Evolutionary conservation across 2,329 filamentous ascomycete genomes (phyloP).

Genomic region (Elsinoe ampelina): DNA sequence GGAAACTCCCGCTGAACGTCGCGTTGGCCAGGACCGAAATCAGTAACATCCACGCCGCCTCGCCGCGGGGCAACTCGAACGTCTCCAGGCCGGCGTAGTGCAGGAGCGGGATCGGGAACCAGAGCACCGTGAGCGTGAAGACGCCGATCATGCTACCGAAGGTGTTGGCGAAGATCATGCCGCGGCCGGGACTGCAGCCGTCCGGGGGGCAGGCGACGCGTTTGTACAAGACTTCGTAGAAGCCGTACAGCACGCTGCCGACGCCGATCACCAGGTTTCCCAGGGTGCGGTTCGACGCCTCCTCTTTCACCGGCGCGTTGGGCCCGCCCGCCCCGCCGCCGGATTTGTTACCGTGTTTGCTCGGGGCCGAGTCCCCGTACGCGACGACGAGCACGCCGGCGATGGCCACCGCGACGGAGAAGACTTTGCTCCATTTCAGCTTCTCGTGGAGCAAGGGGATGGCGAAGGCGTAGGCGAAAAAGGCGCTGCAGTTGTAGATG

Average conservation of each 20-base stretch:
- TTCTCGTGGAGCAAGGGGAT: conserved; percentile 83
- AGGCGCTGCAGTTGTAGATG: conserved; percentile 98
- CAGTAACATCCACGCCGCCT: conserved; percentile 69
- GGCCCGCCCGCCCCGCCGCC: conserved; percentile 43
- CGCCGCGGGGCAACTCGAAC: conserved; percentile 71
- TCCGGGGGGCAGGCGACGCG: conserved; percentile 86
- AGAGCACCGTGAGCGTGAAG: conserved; percentile 80
- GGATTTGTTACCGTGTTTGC: conserved; percentile 47
- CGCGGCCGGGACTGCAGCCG: conserved; percentile 71
- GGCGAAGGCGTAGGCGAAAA: conserved; percentile 96
- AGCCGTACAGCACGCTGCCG: conserved; percentile 84
- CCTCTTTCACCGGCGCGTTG: conserved; percentile 37
- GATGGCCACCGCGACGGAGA: conserved; percentile 81
- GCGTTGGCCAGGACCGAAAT: conserved; percentile 81
- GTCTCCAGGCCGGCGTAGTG: conserved; percentile 69
- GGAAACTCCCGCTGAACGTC: conserved; percentile 83
- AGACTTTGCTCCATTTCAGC: conserved; percentile 70
- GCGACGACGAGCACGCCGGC: conserved; percentile 87
- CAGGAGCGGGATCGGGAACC: conserved; percentile 81
- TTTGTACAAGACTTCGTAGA: conserved; percentile 98
- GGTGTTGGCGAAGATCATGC: conserved; percentile 89
- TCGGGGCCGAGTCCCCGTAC: conserved; percentile 60
- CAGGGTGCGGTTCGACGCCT: conserved; percentile 58
- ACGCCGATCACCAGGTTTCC: conserved; percentile 89
- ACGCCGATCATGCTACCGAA: conserved; percentile 79